A percentile compares a stretch with the other conserved stretches of the same genome.
Evolutionary conservation across 371 early-diverging fungal species (phyloP).

Genomic region (Globomyces sp.): DNA sequence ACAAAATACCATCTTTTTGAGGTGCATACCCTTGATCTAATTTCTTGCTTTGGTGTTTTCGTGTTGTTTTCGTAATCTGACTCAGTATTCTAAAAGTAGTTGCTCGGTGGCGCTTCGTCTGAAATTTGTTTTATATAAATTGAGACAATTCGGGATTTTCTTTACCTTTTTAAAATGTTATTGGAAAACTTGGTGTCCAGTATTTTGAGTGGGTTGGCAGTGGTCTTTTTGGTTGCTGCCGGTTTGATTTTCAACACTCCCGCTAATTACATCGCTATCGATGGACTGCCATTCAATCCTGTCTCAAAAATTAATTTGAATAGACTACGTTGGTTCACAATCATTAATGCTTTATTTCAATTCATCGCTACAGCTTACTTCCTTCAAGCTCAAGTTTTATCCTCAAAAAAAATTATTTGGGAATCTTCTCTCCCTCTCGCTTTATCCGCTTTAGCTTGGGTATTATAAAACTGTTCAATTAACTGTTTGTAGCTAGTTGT

Average conservation of each 20-base stretch:
- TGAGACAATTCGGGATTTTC: too few species aligned
- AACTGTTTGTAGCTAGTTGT: not conserved
- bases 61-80: too few species aligned
- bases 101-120: too few species aligned
- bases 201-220: conserved; percentile 8
- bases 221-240: not conserved
- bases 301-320: not conserved
- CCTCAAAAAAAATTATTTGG: not conserved
- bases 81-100: too few species aligned
- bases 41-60: too few species aligned
- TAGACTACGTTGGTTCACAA: conserved; percentile 6
- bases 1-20: too few species aligned
- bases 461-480: not conserved
- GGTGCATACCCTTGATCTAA: too few species aligned
- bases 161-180: too few species aligned
- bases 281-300: conserved; percentile 4
- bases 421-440: not conserved
- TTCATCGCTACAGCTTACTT: not conserved
- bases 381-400: not conserved
- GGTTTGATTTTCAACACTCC: conserved; percentile 11
- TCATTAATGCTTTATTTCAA: conserved; percentile 1
- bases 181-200: too few species aligned
- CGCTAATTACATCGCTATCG: not conserved
- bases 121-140: too few species aligned
- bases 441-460: conserved; percentile 3